phyloP scores from a whole-genome alignment of 1,284 basidiomycete genomes.

The Heterobasidion annosum region DNA sequence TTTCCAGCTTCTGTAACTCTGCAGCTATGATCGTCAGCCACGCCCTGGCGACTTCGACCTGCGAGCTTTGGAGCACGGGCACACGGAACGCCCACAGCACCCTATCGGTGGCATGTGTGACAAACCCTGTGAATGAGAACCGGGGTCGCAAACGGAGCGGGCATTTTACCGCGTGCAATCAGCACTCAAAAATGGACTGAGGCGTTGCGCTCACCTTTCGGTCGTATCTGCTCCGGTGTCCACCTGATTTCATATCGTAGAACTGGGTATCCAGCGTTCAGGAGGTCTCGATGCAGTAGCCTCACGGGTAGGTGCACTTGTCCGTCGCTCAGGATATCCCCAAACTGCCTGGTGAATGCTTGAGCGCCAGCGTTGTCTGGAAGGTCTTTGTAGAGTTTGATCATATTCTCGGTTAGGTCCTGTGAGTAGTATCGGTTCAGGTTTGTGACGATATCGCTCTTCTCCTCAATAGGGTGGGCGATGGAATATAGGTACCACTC shows the following conservation, averaged over 20 bases:
- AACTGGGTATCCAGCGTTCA: slow-evolving; percentile 46
- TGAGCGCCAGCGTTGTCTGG: slow-evolving; percentile 27
- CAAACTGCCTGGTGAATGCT: slow-evolving; percentile 39
- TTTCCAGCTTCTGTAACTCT: slow-evolving; percentile 30
- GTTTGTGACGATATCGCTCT: slow-evolving; percentile 44
- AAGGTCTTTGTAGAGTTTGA: slow-evolving; percentile 33
- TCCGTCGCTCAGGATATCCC: slow-evolving; percentile 53
- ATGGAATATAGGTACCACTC: slow-evolving; percentile 74
- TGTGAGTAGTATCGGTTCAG: slow-evolving; percentile 53
- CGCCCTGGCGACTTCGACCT: slow-evolving; percentile 32
- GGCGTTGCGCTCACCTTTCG: slow-evolving; percentile 33
- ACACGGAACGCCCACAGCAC: slow-evolving; percentile 35
- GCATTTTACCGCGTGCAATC: neutral
- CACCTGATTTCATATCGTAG: slow-evolving; percentile 62
- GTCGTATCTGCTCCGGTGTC: slow-evolving; percentile 50
- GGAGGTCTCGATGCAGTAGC: slow-evolving; percentile 52
- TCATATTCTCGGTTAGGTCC: slow-evolving; percentile 34
- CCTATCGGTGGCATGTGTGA: slow-evolving; percentile 62
- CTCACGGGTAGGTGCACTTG: slow-evolving; percentile 67
- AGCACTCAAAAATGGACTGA: neutral
- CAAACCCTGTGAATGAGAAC: slow-evolving; percentile 35
- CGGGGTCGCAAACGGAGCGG: neutral
- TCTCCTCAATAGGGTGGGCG: slow-evolving; percentile 43
- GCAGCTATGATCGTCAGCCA: slow-evolving; percentile 43
- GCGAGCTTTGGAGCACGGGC: slow-evolving; percentile 30